phyloP scores from a whole-genome alignment of 352 stramenopile species.

The Globisporangium iwayamae region DNA sequence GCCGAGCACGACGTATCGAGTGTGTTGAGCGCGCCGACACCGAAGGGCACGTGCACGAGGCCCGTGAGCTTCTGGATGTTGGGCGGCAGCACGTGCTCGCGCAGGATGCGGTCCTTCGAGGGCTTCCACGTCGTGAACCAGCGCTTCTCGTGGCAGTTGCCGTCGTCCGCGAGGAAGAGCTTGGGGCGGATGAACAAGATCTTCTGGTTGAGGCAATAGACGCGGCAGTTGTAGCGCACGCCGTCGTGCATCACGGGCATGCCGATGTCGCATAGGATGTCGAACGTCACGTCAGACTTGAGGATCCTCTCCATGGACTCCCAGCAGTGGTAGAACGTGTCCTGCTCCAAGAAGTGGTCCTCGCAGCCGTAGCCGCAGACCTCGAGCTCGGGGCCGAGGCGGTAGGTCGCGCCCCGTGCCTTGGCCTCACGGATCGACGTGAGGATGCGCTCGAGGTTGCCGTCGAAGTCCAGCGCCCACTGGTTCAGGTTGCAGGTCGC shows the following conservation, averaged over 20 bases:
- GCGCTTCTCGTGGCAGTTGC: slow-evolving; percentile 97
- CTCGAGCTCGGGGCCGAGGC: slow-evolving; percentile 97
- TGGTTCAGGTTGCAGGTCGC: slow-evolving; percentile 99
- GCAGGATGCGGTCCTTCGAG: slow-evolving; percentile 39
- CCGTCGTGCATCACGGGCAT: slow-evolving; percentile 96
- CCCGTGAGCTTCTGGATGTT: slow-evolving; percentile 84
- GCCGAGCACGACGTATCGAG: slow-evolving; percentile 88
- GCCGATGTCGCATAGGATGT: slow-evolving; percentile 97
- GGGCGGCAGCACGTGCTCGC: slow-evolving; percentile 75
- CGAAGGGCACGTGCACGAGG: slow-evolving; percentile 78
- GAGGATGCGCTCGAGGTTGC: slow-evolving; percentile 89
- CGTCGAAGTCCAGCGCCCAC: slow-evolving; percentile 98
- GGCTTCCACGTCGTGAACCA: slow-evolving; percentile 91
- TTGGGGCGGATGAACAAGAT: slow-evolving; percentile 94
- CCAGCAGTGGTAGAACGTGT: slow-evolving; percentile 98
- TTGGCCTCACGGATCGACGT: slow-evolving; percentile 90
- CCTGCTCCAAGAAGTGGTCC: slow-evolving; percentile 98
- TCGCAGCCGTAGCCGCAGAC: slow-evolving; percentile 98
- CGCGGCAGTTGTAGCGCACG: slow-evolving; percentile 97
- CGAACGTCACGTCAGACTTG: slow-evolving; percentile 83
- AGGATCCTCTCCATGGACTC: slow-evolving; percentile 91
- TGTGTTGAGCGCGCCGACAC: slow-evolving; percentile 70
- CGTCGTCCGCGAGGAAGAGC: slow-evolving; percentile 94
- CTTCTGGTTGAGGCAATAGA: slow-evolving; percentile 92
- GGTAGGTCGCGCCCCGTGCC: slow-evolving; percentile 85